Evolutionary conservation across 176 grass and related monocot genomes (phyloP).

Genomic region (Phyllostachys edulis): DNA sequence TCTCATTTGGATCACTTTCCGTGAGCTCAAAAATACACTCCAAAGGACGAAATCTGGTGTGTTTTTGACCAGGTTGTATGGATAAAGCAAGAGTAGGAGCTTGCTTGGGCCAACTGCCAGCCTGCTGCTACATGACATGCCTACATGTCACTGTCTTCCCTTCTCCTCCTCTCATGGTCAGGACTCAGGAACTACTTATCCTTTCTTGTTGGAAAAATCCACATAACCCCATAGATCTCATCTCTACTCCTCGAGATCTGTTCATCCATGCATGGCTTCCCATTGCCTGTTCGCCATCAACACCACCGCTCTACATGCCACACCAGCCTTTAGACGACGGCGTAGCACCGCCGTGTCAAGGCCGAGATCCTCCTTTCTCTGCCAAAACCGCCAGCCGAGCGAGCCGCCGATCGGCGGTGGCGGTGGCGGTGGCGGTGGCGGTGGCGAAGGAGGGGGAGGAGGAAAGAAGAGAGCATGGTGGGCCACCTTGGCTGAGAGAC

Average conservation of each 20-base stretch:
- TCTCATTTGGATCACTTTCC: background rate
- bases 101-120: slow-evolving; percentile 33
- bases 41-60: background rate
- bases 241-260: slow-evolving; percentile 23
- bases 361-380: slow-evolving; percentile 39
- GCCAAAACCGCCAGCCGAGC: slow-evolving; percentile 39
- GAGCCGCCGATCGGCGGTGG: slow-evolving; percentile 11
- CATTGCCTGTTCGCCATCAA: background rate
- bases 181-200: slow-evolving; percentile 38
- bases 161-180: slow-evolving; percentile 43
- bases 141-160: slow-evolving; percentile 29
- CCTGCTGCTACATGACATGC: background rate
- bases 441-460: background rate
- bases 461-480: slow-evolving; percentile 39
- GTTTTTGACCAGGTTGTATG: slow-evolving; percentile 1
- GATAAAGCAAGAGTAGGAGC: background rate
- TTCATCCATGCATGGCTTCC: slow-evolving; percentile 50
- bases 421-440: background rate
- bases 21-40: background rate
- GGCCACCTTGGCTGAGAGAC: slow-evolving; percentile 30
- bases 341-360: background rate
- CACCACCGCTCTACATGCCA: slow-evolving; percentile 8
- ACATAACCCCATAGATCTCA: slow-evolving; percentile 19
- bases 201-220: slow-evolving; percentile 19
- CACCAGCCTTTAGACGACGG: background rate